Conservation (phyloP, 768 basidiomycete species). For the Chalciporus chontae region DNA sequence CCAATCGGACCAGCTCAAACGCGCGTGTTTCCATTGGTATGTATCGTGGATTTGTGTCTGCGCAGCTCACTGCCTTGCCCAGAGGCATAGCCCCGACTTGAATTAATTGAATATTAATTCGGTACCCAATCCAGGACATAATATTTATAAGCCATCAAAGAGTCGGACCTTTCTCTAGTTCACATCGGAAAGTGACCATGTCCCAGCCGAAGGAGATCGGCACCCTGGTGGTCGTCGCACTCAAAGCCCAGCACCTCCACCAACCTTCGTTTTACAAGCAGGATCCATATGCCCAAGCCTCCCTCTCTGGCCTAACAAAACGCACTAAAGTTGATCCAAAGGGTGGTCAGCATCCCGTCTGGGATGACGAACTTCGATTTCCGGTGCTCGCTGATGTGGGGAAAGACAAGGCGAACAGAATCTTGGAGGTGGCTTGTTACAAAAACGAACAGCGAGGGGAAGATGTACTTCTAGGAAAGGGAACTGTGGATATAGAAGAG, state of each 20-base stretch:
- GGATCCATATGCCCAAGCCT: conserved; percentile 75
- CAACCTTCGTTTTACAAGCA: conserved; percentile 88
- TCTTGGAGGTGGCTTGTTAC: conserved; percentile 73
- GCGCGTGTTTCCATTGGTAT: too few species aligned
- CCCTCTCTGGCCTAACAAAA: conserved; percentile 57
- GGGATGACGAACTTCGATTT: conserved; percentile 88
- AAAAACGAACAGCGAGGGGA: conserved; percentile 71
- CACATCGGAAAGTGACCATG: conserved; percentile 15
- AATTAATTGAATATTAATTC: too few species aligned
- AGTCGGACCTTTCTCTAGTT: background rate
- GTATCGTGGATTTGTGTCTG: too few species aligned
- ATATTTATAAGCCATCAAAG: background rate
- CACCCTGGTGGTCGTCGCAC: conserved; percentile 78
- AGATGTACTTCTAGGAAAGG: conserved; percentile 73
- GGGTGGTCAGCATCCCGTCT: conserved; percentile 91
- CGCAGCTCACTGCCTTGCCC: background rate
- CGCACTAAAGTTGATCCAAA: conserved; percentile 72
- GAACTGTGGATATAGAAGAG: conserved; percentile 68
- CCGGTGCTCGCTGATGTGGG: conserved; percentile 60
- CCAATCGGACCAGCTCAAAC: too few species aligned
- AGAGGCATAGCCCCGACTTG: background rate
- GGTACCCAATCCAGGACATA: background rate
- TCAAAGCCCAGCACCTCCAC: conserved; percentile 84
- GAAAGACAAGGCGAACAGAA: conserved; percentile 44
- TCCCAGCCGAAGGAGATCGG: conserved; percentile 54